phyloP scores from a whole-genome alignment of 1,284 basidiomycete species.

The Cryptococcus deneoformans region DNA sequence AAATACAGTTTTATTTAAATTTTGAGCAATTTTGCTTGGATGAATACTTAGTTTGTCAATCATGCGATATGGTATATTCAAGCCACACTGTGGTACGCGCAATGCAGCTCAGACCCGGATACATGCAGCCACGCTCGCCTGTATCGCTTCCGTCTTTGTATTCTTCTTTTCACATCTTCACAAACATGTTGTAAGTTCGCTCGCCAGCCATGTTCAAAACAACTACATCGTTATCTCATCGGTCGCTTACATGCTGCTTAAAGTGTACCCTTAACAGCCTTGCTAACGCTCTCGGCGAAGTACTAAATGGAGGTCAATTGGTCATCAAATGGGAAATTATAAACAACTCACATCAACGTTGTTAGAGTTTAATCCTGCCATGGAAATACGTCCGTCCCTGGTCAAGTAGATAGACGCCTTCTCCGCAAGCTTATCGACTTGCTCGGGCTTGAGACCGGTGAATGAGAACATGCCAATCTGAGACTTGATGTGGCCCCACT shows the following conservation, averaged over 20 bases:
- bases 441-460: conserved; percentile 77
- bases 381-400: conserved; percentile 76
- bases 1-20: too few species aligned
- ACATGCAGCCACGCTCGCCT: too few species aligned
- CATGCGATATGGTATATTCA: too few species aligned
- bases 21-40: too few species aligned
- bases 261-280: conserved; percentile 74
- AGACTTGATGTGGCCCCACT: conserved; percentile 94
- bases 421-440: conserved; percentile 83
- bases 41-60: too few species aligned
- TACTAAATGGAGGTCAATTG: conserved; percentile 49
- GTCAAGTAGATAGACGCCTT: conserved; percentile 87
- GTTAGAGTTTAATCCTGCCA: conserved; percentile 87
- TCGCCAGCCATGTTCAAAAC: too few species aligned
- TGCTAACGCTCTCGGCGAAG: conserved; percentile 81
- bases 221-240: too few species aligned
- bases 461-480: conserved; percentile 85
- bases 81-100: too few species aligned
- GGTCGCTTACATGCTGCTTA: conserved; percentile 42
- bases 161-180: too few species aligned
- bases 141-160: too few species aligned
- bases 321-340: background rate
- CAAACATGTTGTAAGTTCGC: background rate
- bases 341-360: conserved; percentile 64
- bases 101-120: too few species aligned